Percentiles rank a stretch among this genome's conserved stretches.
Conservation (phyloP, 768 basidiomycete species). For the Podaxis sp. region DNA sequence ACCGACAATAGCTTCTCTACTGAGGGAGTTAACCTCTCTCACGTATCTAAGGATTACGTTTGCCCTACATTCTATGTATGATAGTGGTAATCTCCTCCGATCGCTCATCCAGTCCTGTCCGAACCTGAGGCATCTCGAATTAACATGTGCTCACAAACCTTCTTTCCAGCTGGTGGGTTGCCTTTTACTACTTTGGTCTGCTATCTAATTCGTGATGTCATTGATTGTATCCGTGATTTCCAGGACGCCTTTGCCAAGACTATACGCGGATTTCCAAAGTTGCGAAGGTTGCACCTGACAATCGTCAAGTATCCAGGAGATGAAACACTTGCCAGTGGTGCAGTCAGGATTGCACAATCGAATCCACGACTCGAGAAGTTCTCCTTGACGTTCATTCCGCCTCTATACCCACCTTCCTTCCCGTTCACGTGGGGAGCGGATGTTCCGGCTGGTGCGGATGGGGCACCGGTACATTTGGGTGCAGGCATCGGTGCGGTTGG, state of each 20-base stretch:
- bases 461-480: slow-evolving; percentile 1
- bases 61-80: slow-evolving; percentile 70
- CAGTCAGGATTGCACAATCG: slow-evolving; percentile 56
- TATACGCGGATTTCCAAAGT: slow-evolving; percentile 58
- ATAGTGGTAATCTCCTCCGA: slow-evolving; percentile 67
- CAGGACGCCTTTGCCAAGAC: slow-evolving; percentile 65
- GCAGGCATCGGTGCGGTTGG: slow-evolving; percentile 9
- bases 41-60: slow-evolving; percentile 63
- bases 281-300: slow-evolving; percentile 60
- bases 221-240: background rate
- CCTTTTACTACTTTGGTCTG: background rate
- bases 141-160: slow-evolving; percentile 66
- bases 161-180: slow-evolving; percentile 67
- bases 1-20: slow-evolving; percentile 55
- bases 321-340: slow-evolving; percentile 55
- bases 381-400: slow-evolving; percentile 63
- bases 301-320: slow-evolving; percentile 69
- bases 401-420: slow-evolving; percentile 46
- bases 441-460: background rate
- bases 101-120: slow-evolving; percentile 68
- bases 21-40: slow-evolving; percentile 54
- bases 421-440: slow-evolving; percentile 27
- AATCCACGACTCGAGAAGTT: slow-evolving; percentile 70
- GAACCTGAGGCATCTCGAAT: slow-evolving; percentile 56
- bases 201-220: slow-evolving; percentile 3